Conservation (phyloP, 1,139 yeast species). For the Yamadazyma sp. region DNA sequence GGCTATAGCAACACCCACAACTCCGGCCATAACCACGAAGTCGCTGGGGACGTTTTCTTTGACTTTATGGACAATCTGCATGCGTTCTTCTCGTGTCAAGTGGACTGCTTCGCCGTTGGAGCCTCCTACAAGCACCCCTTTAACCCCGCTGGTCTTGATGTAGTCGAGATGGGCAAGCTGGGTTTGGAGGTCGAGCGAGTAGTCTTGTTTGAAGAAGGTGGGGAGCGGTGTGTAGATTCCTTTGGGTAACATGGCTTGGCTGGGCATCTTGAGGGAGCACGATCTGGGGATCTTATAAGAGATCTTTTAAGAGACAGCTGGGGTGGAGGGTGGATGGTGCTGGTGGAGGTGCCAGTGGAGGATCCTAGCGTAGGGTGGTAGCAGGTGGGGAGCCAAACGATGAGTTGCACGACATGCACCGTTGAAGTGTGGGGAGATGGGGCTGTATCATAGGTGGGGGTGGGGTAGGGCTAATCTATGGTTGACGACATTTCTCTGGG, state of each 20-base stretch:
- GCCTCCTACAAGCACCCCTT: constrained; percentile 47
- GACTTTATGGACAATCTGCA: constrained; percentile 18
- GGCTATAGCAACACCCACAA: constrained; percentile 23
- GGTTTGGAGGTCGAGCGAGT: constrained; percentile 40
- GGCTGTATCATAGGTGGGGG: too few relatives aligned
- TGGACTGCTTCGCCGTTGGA: constrained; percentile 44
- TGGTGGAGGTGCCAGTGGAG: too few relatives aligned
- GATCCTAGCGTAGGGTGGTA: too few relatives aligned
- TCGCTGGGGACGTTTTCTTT: constrained; percentile 21
- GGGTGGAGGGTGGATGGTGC: too few relatives aligned
- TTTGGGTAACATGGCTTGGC: constrained; percentile 13
- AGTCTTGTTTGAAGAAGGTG: constrained; percentile 45
- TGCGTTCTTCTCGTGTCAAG: constrained; percentile 31
- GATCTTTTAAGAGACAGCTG: too few relatives aligned
- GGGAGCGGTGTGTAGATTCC: constrained; percentile 50
- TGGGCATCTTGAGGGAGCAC: background rate
- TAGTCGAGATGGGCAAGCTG: constrained; percentile 40
- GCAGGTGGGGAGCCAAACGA: too few relatives aligned
- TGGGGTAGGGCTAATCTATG: too few relatives aligned
- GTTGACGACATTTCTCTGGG: too few relatives aligned
- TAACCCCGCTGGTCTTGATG: constrained; percentile 39
- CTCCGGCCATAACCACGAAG: constrained; percentile 32
- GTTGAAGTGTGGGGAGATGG: too few relatives aligned
- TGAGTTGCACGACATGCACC: too few relatives aligned
- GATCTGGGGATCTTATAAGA: background rate